Evolutionary conservation across 2,329 filamentous ascomycete genomes (phyloP).

Genomic region (Aspergillus pseudoterreus): DNA sequence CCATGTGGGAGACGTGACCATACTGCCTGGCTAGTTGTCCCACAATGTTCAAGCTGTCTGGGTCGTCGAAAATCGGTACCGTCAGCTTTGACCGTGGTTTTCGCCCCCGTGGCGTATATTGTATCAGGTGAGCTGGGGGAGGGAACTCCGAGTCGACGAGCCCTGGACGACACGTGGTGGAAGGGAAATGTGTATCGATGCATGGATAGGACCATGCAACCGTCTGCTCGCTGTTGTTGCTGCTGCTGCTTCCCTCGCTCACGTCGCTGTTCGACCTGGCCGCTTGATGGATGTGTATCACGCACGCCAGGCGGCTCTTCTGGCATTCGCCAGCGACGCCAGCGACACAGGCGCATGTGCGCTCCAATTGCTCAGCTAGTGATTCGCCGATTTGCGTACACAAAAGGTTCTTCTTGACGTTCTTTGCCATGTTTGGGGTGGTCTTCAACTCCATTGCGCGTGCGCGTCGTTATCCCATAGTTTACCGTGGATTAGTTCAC

Average conservation of each 20-base stretch:
- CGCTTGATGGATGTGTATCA: neutral
- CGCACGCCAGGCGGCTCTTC: neutral
- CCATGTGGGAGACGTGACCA: constrained; percentile 42
- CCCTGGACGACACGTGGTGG: neutral
- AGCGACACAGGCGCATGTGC: neutral
- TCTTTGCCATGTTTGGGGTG: too few relatives aligned
- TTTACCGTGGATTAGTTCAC: too few relatives aligned
- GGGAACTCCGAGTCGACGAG: neutral
- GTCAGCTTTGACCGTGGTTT: neutral
- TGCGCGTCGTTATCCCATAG: too few relatives aligned
- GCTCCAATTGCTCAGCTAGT: neutral
- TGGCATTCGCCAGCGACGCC: neutral
- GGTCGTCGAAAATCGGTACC: neutral
- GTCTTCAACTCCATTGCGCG: too few relatives aligned
- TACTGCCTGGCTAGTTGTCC: constrained; percentile 27
- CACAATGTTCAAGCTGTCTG: neutral
- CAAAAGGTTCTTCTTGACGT: neutral
- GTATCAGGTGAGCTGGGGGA: neutral
- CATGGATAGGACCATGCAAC: neutral
- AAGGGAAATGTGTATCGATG: neutral
- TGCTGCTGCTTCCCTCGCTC: constrained; percentile 2
- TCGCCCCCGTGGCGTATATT: neutral
- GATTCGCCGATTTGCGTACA: neutral
- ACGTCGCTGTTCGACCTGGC: neutral
- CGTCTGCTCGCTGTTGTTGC: neutral